Evolutionary conservation across 2,329 filamentous ascomycete species (phyloP), one percentile per base, ranked within the genome.

Genomic region (Microascus cirrosus): DNA sequence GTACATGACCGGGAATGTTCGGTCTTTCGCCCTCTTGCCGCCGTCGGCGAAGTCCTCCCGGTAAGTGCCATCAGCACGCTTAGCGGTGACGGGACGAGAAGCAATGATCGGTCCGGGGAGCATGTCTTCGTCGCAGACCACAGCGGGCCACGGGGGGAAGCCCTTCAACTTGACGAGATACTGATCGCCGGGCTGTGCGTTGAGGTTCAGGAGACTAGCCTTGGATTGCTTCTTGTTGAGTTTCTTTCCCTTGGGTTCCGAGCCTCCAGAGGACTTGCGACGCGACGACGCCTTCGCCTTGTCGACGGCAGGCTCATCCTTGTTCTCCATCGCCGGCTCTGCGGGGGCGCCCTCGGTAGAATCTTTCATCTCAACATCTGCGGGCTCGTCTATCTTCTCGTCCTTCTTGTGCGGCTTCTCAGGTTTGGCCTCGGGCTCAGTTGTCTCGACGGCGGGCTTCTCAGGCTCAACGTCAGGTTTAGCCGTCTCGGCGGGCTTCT

Each of bases 1-100:
- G 70, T 96, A 97, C 93, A 97, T 96, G 67, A 97, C 85, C 5
- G 93, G 90, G 69, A 91, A 97, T 34, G 88, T 91, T 62, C 93
- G 83, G 71, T 96, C 91, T 61, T 86, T 83, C 50, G 82, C 85
- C 63, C 91, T 88, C 77, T 94, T 94, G 65, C 89, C 93, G 60
- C 88, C 92, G 65, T 96, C 91, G 48, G 85, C 83, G 68, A 89
- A 96, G 62, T 93, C 89, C 60, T 91, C 89, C 57, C 89, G 85
- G 70, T 94, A 96, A 48, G 87, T 88, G 59, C 93, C 93, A 71
- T 97, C 93, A 24, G 82, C 75, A 59, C 88, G 84, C 65, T 83
- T 85, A 24, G 93, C 91, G 52, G 90, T 91, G 57, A 95, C 89
- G 10, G 93, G 94, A 61, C 94, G 87, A 53, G 81, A 82, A 66